Percentiles rank a stretch among this genome's conserved stretches.
These are phyloP conservation scores for Macrophomina tecta DNA, from an alignment of 2,329 filamentous ascomycete genomes.

Conservation along the genomic window DNA sequence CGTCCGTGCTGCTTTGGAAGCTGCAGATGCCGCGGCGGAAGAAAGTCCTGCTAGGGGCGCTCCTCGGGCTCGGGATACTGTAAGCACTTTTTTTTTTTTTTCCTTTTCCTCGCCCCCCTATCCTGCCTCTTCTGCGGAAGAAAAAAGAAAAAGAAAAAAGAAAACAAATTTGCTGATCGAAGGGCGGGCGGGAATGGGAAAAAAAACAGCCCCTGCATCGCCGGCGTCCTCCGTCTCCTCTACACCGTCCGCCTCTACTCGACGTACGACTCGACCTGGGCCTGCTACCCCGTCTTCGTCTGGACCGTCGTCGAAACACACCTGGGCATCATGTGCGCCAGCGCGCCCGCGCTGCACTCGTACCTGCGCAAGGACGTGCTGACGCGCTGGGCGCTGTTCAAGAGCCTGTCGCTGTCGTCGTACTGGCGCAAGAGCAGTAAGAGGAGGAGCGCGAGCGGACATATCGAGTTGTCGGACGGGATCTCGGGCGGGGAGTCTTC, in stretches of 20 bases:
- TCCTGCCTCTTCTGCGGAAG: too few relatives aligned
- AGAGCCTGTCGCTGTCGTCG: not conserved
- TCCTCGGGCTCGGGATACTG: conserved; percentile 53
- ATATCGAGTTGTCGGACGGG: not conserved
- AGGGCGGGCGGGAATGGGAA: too few relatives aligned
- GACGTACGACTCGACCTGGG: conserved; percentile 50
- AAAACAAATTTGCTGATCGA: too few relatives aligned
- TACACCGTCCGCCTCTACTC: conserved; percentile 44
- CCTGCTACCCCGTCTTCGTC: conserved; percentile 46
- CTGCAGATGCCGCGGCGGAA: conserved; percentile 51
- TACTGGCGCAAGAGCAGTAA: not conserved
- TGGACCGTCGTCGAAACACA: conserved; percentile 52
- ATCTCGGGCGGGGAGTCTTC: too few relatives aligned
- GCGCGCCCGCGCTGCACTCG: conserved; percentile 51
- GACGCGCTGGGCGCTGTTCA: not conserved
- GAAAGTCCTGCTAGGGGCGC: conserved; percentile 52
- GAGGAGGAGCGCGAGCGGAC: not conserved
- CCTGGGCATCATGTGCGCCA: conserved; percentile 51
- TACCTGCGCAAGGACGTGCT: conserved; percentile 36
- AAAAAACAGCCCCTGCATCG: conserved; percentile 39
- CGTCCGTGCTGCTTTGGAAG: conserved; percentile 52
- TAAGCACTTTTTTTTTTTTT: conserved; percentile 32
- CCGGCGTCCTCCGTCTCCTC: conserved; percentile 43
- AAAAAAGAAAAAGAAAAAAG: not conserved
- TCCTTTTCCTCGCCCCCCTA: not conserved